Evolutionary conservation across 495 filamentous ascomycete genomes (phyloP).

Genomic region (Bacidia rubella): DNA sequence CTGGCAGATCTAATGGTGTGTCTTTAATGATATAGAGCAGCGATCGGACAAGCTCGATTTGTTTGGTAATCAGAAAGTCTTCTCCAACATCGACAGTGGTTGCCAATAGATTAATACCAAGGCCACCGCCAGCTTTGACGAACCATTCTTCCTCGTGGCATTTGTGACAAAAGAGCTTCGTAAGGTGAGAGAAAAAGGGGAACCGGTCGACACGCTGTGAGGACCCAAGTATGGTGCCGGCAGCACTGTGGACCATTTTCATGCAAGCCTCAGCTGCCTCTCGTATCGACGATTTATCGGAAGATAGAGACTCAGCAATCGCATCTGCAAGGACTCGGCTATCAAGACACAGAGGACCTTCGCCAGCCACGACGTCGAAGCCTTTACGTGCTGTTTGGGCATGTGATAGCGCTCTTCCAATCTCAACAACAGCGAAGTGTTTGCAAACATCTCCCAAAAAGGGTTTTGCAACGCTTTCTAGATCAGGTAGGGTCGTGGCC

Average conservation of each 20-base stretch:
- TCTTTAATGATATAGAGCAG: slow-evolving; percentile 96
- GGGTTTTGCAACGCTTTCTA: slow-evolving; percentile 54
- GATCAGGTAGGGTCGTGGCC: slow-evolving; percentile 67
- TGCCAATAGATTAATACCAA: slow-evolving; percentile 74
- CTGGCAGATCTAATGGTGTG: slow-evolving; percentile 81
- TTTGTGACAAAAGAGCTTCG: slow-evolving; percentile 74
- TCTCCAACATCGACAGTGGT: slow-evolving; percentile 72
- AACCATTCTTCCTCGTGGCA: slow-evolving; percentile 98
- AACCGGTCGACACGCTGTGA: slow-evolving; percentile 54
- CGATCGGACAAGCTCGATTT: slow-evolving; percentile 71
- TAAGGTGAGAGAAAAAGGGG: slow-evolving; percentile 68
- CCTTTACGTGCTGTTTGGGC: slow-evolving; percentile 54
- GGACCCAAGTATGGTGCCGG: slow-evolving; percentile 68
- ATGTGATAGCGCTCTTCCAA: slow-evolving; percentile 65
- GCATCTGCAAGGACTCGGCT: slow-evolving; percentile 76
- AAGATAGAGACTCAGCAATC: slow-evolving; percentile 74
- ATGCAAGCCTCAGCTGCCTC: slow-evolving; percentile 71
- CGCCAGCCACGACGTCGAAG: slow-evolving; percentile 73
- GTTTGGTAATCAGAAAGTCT: slow-evolving; percentile 63
- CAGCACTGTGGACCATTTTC: slow-evolving; percentile 59
- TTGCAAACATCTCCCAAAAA: slow-evolving; percentile 69
- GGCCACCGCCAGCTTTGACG: slow-evolving; percentile 78
- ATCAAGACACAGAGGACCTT: slow-evolving; percentile 76
- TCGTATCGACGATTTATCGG: slow-evolving; percentile 63
- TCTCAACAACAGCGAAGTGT: slow-evolving; percentile 85